A percentile compares a stretch with the other conserved stretches of the same genome.
Conservation (phyloP, 1,284 basidiomycete species). For the Pseudozyma thailandica region DNA sequence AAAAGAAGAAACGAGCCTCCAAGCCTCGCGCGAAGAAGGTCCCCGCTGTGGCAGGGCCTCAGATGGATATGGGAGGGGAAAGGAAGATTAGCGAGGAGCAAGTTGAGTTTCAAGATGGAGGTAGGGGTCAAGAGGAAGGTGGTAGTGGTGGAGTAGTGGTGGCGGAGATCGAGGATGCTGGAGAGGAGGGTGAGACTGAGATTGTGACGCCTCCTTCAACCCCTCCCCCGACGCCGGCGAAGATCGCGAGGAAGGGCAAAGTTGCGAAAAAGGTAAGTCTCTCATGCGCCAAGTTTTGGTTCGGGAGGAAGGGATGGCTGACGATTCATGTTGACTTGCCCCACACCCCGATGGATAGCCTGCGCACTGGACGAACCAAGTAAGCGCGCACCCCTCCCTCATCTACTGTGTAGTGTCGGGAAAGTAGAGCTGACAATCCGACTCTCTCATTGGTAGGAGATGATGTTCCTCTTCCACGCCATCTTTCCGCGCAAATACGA, state of each 20-base stretch:
- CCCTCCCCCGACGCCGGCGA: too few species aligned
- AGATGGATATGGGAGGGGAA: background rate
- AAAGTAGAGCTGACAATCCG: too few species aligned
- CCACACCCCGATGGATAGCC: background rate
- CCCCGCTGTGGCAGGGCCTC: background rate
- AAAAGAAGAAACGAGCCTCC: background rate
- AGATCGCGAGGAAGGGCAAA: background rate
- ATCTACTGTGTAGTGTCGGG: too few species aligned
- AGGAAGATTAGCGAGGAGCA: background rate
- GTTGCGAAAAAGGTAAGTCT: conserved; percentile 2
- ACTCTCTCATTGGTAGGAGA: conserved; percentile 3
- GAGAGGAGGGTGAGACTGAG: too few species aligned
- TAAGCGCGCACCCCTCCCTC: too few species aligned
- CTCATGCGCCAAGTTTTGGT: too few species aligned
- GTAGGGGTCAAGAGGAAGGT: background rate
- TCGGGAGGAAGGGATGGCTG: too few species aligned
- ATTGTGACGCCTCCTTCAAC: too few species aligned
- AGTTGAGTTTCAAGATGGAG: too few species aligned
- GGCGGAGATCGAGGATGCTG: background rate
- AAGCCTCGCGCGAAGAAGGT: background rate
- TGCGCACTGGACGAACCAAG: conserved; percentile 3
- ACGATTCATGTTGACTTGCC: background rate
- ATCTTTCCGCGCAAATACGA: conserved; percentile 7
- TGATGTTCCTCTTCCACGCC: conserved; percentile 24
- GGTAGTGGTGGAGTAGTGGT: too few species aligned